Evolutionary conservation across 768 basidiomycete species (phyloP), one percentile per base, ranked within the genome.

Genomic region (Mrakia frigida): DNA sequence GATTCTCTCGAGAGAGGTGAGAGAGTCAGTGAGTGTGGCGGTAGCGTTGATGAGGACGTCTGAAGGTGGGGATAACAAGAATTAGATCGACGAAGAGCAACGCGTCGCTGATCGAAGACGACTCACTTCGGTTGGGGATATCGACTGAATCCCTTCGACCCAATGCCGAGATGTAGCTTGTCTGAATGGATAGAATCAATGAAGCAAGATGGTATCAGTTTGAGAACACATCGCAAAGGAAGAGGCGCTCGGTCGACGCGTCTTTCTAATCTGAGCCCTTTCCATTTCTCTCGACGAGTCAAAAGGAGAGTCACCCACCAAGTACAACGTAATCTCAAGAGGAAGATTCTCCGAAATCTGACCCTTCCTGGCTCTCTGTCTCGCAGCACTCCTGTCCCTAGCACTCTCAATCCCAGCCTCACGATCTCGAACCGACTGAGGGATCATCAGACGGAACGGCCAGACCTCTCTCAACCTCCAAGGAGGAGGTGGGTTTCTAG

Each of bases 1-100:
- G 78, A 91, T 90, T 59, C 91, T 85, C 80, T 92, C 90, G 1
- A 91, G 84, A 7, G 89, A 89, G 16, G 90, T 90, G 69, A 91
- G 83, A 37, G 88, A 86, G 74, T 91, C 89, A 3, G 89, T 87
- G 78, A 82, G 78, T 14, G 53, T 63, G 79, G 86, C 87, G 16
- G 91, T 81, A 4, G 88, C 81, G 4, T 78, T 81, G 0, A 89
- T 73, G 28, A 91, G 84, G 35, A 68, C 37, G 65, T 68, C 56
- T 56, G 56, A 28, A 28, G 43, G 9, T 11, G 56, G 28, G n/a
- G 25, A 53, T 5, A 56, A 25, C 6, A 11, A 56, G 2, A 18
- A 11, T 25, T 10, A 56, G 28, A 5, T 9, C 28, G 25, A 56
- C 25, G n/a, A 10, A 1, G 56, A 56, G 56, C n/a, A 6, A 28